Evolutionary conservation across 768 basidiomycete genomes (phyloP), one percentile per base, ranked within the genome.

Genomic region (Termitomyces titanicus): DNA sequence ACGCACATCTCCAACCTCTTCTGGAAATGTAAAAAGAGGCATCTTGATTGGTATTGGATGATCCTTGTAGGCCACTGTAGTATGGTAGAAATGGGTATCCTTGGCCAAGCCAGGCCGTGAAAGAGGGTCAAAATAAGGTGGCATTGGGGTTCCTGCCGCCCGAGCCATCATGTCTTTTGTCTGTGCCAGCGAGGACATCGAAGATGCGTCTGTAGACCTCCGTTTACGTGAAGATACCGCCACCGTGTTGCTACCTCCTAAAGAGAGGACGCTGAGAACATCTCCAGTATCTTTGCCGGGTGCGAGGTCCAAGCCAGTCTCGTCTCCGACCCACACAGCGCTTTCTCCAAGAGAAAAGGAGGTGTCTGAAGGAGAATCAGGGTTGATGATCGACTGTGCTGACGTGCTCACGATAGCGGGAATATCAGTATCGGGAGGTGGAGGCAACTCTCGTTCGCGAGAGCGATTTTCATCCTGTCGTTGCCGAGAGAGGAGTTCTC

Each of bases 71-170:
- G 78, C 82, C 53, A 96, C 89, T 11, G 81, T 79, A 1, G 95
- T 92, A 65, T 94, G 87, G 72, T 84, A 98, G 66, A 91, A 96
- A 67, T 98, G 95, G 35, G 95, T 98, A 77, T 99, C 96, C 63
- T 92, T 92, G 46, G 78, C 76, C 61, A 79, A 60, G 27, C 77
- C 76, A 54, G 78, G 71, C 47, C 83, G 75, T 40, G 72, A 55
- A 48, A 79, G 76, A 27, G 72, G 69, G 54, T 86, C 83, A 54
- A 72, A 72, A 49, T 74, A 68, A 9, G 78, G 66, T 48, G 74
- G 75, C 59, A 74, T 73, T 17, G 73, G 67, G 38, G 65, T 67
- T 42, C 67, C 60, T 47, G 66, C 64, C 47, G 70, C 70, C 33
- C 70, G 70, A 49, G 70, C 63, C 52, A 65, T 67, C 17, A 72